These are phyloP conservation scores for Domatiomyces catenatus DNA, from an alignment of 2,329 filamentous ascomycete genomes.

Conservation along the genomic window DNA sequence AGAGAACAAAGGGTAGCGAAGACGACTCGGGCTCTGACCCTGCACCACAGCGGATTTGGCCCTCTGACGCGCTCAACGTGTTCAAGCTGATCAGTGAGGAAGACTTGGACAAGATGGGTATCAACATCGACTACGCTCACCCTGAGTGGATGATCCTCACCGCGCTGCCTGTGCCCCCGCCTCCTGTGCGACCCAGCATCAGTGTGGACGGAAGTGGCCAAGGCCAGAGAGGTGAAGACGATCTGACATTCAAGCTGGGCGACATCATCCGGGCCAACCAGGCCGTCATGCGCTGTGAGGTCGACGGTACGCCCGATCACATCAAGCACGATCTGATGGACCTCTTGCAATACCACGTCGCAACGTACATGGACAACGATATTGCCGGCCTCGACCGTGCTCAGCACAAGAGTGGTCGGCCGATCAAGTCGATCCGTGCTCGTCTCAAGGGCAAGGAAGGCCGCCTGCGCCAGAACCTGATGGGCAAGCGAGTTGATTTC, in stretches of 20 bases:
- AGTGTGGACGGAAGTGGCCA: slow-evolving; percentile 89
- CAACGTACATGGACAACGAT: slow-evolving; percentile 99
- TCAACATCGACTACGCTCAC: slow-evolving; percentile 87
- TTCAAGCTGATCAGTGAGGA: slow-evolving; percentile 70
- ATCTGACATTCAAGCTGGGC: slow-evolving; percentile 96
- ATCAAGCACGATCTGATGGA: slow-evolving; percentile 82
- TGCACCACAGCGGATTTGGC: slow-evolving; percentile 69
- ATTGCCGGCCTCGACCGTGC: slow-evolving; percentile 91
- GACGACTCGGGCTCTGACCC: slow-evolving; percentile 59
- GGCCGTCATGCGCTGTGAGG: slow-evolving; percentile 79
- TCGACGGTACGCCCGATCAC: slow-evolving; percentile 82
- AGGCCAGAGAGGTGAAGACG: slow-evolving; percentile 89
- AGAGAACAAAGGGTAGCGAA: slow-evolving; percentile 49
- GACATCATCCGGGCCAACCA: slow-evolving; percentile 97
- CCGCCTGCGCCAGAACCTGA: slow-evolving; percentile 91
- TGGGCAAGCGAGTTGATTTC: slow-evolving; percentile 99
- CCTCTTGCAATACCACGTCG: slow-evolving; percentile 90
- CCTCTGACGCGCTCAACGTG: slow-evolving; percentile 70
- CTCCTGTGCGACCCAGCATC: slow-evolving; percentile 89
- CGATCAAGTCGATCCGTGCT: slow-evolving; percentile 89
- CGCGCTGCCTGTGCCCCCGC: slow-evolving; percentile 85
- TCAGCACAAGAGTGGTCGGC: slow-evolving; percentile 89
- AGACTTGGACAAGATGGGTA: slow-evolving; percentile 71
- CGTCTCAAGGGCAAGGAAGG: slow-evolving; percentile 99
- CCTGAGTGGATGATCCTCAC: slow-evolving; percentile 98